Percentiles rank a stretch among this genome's conserved stretches.
Evolutionary conservation across 2,329 filamentous ascomycete genomes (phyloP).

Genomic region (Paraphoma sp.): DNA sequence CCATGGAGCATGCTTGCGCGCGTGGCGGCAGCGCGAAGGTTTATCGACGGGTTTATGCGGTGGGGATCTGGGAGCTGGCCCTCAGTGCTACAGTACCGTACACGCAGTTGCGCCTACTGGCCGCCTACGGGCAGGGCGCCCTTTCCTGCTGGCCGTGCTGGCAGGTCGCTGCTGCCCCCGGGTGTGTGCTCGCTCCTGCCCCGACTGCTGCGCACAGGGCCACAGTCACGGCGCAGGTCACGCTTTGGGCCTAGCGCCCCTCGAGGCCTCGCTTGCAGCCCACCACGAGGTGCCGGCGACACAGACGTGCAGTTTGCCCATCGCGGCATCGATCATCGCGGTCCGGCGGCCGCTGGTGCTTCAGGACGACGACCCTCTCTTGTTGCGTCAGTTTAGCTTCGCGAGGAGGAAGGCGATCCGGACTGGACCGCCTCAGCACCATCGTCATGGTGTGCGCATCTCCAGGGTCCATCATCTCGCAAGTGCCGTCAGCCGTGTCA

Average conservation of each 20-base stretch:
- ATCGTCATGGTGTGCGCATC: background rate
- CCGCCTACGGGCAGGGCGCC: too few species aligned
- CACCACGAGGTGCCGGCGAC: slow-evolving; percentile 17
- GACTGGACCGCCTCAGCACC: background rate
- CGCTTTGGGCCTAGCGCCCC: slow-evolving; percentile 17
- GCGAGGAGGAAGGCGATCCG: background rate
- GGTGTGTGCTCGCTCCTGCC: background rate
- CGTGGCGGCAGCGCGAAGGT: background rate
- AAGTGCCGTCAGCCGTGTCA: background rate
- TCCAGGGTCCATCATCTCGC: background rate
- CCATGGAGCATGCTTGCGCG: slow-evolving; percentile 8
- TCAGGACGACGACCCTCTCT: background rate
- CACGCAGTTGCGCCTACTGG: background rate
- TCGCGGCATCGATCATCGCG: slow-evolving; percentile 1
- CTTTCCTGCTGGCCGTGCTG: slow-evolving; percentile 1
- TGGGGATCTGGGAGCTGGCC: background rate
- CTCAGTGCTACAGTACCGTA: background rate
- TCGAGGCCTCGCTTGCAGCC: slow-evolving; percentile 17
- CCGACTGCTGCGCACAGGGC: background rate
- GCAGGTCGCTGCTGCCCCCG: slow-evolving; percentile 1
- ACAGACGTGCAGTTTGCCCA: slow-evolving; percentile 24
- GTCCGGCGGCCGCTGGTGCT: slow-evolving; percentile 1
- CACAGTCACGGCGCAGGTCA: slow-evolving; percentile 8
- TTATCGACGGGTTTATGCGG: background rate
- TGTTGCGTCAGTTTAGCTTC: slow-evolving; percentile 2